phyloP scores from a whole-genome alignment of 2,329 filamentous ascomycete species.

The Decorospora gaudefroyi region DNA sequence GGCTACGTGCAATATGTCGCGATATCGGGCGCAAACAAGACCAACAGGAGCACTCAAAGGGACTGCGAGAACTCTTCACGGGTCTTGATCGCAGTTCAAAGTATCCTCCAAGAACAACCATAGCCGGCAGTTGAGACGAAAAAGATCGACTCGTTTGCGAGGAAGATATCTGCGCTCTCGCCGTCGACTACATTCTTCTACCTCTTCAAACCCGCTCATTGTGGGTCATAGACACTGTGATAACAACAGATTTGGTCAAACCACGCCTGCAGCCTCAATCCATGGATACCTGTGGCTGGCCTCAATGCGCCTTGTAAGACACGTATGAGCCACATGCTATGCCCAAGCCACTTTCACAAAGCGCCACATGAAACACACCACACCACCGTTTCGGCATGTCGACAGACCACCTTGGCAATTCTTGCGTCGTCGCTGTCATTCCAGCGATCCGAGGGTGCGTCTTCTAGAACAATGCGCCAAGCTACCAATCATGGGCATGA shows the following conservation, averaged over 20 bases:
- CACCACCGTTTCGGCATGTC: not conserved
- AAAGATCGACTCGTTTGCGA: conserved; percentile 23
- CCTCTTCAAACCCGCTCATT: not conserved
- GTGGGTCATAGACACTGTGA: too few species aligned
- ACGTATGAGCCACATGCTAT: not conserved
- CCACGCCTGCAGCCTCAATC: too few species aligned
- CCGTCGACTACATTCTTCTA: conserved; percentile 7
- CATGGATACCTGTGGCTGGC: too few species aligned
- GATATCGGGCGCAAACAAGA: not conserved
- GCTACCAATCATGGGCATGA: conserved; percentile 1
- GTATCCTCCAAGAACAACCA: conserved; percentile 32
- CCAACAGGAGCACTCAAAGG: conserved; percentile 35
- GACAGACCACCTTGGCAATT: not conserved
- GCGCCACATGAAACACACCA: not conserved
- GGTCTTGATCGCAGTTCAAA: conserved; percentile 39
- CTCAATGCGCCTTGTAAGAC: too few species aligned
- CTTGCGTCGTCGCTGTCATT: not conserved
- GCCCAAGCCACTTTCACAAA: not conserved
- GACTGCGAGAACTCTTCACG: conserved; percentile 33
- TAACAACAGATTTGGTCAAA: too few species aligned
- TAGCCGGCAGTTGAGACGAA: conserved; percentile 17
- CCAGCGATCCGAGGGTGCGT: too few species aligned
- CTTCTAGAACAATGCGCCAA: conserved; percentile 3
- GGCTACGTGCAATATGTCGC: too few species aligned
- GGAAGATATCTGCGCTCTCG: conserved; percentile 23